phyloP scores from a whole-genome alignment of 495 filamentous ascomycete species.

The Clohesyomyces aquaticus region DNA sequence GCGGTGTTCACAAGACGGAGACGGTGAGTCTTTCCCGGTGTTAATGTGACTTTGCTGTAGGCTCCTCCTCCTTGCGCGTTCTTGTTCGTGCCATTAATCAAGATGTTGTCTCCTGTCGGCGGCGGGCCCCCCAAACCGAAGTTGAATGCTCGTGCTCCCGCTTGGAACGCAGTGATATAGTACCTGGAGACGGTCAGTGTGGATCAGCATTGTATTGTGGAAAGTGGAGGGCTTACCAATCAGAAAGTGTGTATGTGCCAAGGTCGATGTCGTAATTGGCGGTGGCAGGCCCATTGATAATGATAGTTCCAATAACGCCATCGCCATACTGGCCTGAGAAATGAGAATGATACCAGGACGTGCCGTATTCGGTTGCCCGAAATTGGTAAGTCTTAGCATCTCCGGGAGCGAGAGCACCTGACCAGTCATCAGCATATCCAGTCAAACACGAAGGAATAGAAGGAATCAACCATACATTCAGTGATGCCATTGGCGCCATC shows the following conservation, averaged over 20 bases:
- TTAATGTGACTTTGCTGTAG: slow-evolving; percentile 39
- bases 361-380: slow-evolving; percentile 46
- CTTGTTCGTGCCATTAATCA: slow-evolving; percentile 48
- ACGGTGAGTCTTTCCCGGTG: slow-evolving; percentile 41
- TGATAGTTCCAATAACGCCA: slow-evolving; percentile 44
- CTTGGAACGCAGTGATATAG: slow-evolving; percentile 41
- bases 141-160: slow-evolving; percentile 30
- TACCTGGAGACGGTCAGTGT: slow-evolving; percentile 18
- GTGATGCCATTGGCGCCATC: slow-evolving; percentile 48
- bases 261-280: slow-evolving; percentile 49
- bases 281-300: slow-evolving; percentile 48
- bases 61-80: slow-evolving; percentile 38
- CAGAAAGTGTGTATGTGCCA: slow-evolving; percentile 40
- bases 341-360: slow-evolving; percentile 48
- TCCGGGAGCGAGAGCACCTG: slow-evolving; percentile 44
- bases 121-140: slow-evolving; percentile 23
- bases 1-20: slow-evolving; percentile 46
- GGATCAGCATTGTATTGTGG: background rate
- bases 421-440: background rate
- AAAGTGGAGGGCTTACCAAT: slow-evolving; percentile 37
- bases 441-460: no score
- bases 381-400: slow-evolving; percentile 45
- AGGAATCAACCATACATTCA: slow-evolving; percentile 43
- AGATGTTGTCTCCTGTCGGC: slow-evolving; percentile 43
- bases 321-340: slow-evolving; percentile 47